Evolutionary conservation across 1,284 basidiomycete species (phyloP).

Genomic region (Phaffia rhodozyma): DNA sequence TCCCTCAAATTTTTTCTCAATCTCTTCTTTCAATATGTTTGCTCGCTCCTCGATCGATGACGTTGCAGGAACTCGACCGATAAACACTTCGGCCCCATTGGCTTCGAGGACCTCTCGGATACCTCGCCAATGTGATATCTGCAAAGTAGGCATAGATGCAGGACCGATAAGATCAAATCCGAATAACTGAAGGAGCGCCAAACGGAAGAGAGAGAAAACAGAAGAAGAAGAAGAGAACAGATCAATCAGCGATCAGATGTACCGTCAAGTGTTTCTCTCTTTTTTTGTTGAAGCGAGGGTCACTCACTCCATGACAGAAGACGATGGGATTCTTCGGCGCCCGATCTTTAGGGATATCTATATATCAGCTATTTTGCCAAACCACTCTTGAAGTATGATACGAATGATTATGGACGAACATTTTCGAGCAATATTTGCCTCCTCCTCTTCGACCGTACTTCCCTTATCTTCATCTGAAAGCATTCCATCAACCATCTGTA

Average conservation of each 20-base stretch:
- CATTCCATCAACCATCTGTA: slow-evolving; percentile 36
- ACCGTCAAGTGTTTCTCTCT: slow-evolving; percentile 48
- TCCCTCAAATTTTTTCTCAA: slow-evolving; percentile 66
- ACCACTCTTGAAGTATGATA: background rate
- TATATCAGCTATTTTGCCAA: background rate
- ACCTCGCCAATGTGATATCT: slow-evolving; percentile 88
- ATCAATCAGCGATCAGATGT: slow-evolving; percentile 38
- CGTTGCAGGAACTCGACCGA: slow-evolving; percentile 83
- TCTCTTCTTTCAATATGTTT: slow-evolving; percentile 65
- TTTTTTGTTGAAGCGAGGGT: background rate
- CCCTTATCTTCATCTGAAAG: slow-evolving; percentile 49
- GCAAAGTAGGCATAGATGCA: slow-evolving; percentile 56
- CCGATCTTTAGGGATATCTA: slow-evolving; percentile 35
- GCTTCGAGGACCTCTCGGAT: slow-evolving; percentile 80
- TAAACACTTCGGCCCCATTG: slow-evolving; percentile 79
- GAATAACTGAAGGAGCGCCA: slow-evolving; percentile 20
- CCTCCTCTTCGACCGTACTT: slow-evolving; percentile 44
- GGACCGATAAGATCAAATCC: slow-evolving; percentile 29
- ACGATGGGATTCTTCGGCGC: slow-evolving; percentile 71
- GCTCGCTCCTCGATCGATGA: slow-evolving; percentile 75
- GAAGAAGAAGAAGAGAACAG: slow-evolving; percentile 19
- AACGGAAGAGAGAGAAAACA: slow-evolving; percentile 22
- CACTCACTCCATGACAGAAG: slow-evolving; percentile 72
- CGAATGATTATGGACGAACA: background rate
- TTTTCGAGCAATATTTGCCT: slow-evolving; percentile 37